phyloP scores from a whole-genome alignment of 768 basidiomycete genomes.

The Rossbeevera mucosa region DNA sequence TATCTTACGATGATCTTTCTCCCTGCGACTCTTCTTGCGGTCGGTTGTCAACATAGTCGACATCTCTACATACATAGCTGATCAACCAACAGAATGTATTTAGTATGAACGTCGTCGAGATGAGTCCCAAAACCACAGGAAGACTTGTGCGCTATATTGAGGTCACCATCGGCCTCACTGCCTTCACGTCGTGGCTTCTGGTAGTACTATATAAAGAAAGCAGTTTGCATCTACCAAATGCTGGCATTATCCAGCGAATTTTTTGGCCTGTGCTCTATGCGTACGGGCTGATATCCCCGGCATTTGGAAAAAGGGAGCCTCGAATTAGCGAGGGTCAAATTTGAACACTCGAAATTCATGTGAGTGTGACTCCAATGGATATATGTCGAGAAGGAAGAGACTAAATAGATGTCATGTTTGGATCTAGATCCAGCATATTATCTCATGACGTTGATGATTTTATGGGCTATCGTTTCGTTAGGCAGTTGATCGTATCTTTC shows the following conservation, averaged over 20 bases:
- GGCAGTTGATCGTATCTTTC: too few relatives aligned
- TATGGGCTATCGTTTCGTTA: neutral
- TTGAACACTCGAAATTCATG: neutral
- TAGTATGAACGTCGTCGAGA: constrained; percentile 31
- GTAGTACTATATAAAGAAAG: constrained; percentile 43
- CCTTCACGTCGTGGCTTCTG: constrained; percentile 51
- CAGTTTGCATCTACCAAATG: constrained; percentile 3
- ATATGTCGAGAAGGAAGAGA: neutral
- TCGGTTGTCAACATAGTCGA: constrained; percentile 5
- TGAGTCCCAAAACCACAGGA: constrained; percentile 21
- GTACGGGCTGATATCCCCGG: constrained; percentile 1
- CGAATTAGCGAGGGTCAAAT: neutral
- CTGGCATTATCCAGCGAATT: constrained; percentile 3
- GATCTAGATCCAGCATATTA: neutral
- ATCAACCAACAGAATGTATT: constrained; percentile 28
- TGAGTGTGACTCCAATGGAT: constrained; percentile 7
- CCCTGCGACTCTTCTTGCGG: constrained; percentile 44
- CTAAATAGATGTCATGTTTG: constrained; percentile 1
- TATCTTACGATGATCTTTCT: constrained; percentile 62
- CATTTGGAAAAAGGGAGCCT: neutral
- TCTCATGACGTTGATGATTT: neutral
- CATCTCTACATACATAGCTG: neutral
- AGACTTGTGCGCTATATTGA: constrained; percentile 37
- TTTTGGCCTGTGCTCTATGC: constrained; percentile 21
- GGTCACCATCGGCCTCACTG: constrained; percentile 44